Conservation (phyloP, 192 early-diverging fungal species). For the Rhizophagus sp. region DNA sequence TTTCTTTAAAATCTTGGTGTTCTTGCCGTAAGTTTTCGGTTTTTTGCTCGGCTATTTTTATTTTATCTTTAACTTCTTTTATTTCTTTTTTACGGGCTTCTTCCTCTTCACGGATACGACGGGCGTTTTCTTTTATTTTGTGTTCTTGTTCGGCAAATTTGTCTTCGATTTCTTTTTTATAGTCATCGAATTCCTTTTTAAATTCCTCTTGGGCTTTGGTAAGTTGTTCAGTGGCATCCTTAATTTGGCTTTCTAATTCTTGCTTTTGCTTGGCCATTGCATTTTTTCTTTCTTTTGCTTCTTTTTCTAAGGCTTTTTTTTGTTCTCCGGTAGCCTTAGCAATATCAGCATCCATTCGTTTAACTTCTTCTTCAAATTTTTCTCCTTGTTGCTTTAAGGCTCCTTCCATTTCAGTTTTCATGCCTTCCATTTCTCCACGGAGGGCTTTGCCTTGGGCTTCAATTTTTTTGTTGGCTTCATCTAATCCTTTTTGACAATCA, state of each 20-base stretch:
- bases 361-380: conserved; percentile 19
- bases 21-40: no score
- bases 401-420: conserved; percentile 16
- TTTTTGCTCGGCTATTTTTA: conserved; percentile 1
- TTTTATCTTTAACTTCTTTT: not conserved
- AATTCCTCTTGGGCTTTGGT: conserved; percentile 1
- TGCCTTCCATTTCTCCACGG: not conserved
- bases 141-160: conserved; percentile 13
- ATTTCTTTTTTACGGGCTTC: not conserved
- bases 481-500: not conserved
- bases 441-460: conserved; percentile 13
- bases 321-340: conserved; percentile 6
- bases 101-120: not conserved
- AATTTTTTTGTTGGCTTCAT: not conserved
- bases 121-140: not conserved
- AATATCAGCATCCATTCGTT: not conserved
- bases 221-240: not conserved
- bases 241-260: conserved; percentile 2
- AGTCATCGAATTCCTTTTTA: not conserved
- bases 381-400: conserved; percentile 7
- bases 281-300: conserved; percentile 4
- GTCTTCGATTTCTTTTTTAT: not conserved
- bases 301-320: no score
- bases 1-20: not conserved
- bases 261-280: not conserved